Evolutionary conservation across 2,329 filamentous ascomycete genomes (phyloP).

Genomic region (Aspergillus ochraceus): DNA sequence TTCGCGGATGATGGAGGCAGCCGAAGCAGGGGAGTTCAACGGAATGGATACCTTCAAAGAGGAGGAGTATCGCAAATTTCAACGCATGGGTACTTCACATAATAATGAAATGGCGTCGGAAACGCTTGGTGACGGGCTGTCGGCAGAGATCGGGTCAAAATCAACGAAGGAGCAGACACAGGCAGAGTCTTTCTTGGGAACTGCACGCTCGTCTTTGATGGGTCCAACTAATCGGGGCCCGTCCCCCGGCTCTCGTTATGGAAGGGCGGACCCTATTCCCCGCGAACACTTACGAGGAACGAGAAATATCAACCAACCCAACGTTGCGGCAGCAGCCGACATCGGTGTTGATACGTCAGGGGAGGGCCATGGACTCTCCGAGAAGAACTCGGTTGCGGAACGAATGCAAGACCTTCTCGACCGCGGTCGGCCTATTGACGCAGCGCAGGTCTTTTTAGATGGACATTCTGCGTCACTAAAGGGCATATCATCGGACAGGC

Average conservation of each 20-base stretch:
- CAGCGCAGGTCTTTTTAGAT: conserved; percentile 38
- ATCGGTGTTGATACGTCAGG: background rate
- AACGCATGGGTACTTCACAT: conserved; percentile 10
- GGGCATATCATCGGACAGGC: conserved; percentile 26
- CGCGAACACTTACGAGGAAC: conserved; percentile 1
- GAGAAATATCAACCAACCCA: conserved; percentile 2
- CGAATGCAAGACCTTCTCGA: conserved; percentile 28
- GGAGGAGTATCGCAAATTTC: conserved; percentile 19
- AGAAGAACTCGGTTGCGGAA: conserved; percentile 16
- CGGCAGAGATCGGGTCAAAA: background rate
- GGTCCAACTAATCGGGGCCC: background rate
- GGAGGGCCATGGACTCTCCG: background rate
- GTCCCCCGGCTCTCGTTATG: background rate
- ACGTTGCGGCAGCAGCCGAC: background rate
- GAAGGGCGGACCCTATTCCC: conserved; percentile 2
- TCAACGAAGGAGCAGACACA: background rate
- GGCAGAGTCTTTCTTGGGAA: conserved; percentile 6
- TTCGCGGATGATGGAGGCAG: conserved; percentile 44
- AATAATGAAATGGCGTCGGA: conserved; percentile 1
- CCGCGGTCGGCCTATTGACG: conserved; percentile 32
- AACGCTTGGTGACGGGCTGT: background rate
- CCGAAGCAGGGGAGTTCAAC: conserved; percentile 45
- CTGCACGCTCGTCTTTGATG: background rate
- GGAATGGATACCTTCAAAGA: conserved; percentile 38
- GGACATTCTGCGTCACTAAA: conserved; percentile 19